Evolutionary conservation across 345 rosid genomes (phyloP), one percentile per base, ranked within the genome.

Genomic region (Anastatica hierochuntica): DNA sequence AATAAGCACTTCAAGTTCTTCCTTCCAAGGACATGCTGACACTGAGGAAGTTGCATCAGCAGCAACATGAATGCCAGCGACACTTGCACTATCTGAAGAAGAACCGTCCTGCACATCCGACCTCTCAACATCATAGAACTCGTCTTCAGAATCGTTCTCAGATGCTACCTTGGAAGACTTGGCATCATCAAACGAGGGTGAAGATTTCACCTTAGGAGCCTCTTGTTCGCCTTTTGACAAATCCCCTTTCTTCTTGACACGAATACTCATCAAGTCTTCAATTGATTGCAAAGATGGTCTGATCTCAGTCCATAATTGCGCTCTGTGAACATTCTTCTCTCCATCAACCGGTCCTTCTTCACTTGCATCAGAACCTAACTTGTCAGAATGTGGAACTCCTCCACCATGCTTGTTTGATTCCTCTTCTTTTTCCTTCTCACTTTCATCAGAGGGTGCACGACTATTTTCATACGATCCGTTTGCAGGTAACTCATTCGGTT

Each of bases 61-160:
- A 56, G 58, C 40, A 30, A 53, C 51, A 61, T 75, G 61, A 1
- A 72, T 64, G 24, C 71, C 51, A 49, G 76, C 43, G 60, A 67
- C 62, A 67, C 72, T 74, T 27, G 37, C 56, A 53, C 66, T 60
- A 50, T 82, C 97, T 58, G 73, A 72, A 33, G 85, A 66, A 59
- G 87, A 67, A 34, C 60, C 57, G 63, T 94, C 94, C 57, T 71
- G 97, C 41, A 64, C 62, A 56, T 94, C 99, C 16, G 95, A 81
- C 54, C 85, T 83, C 73, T 94, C 99, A 33, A 81, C 87, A 70
- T 94, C 99, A 68, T 88, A 94, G 72, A 88, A 94, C 68, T 82
- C 97, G 71, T 88, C 97, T 62, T 94, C 99, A 7, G 97, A 88
- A 61, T 94, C 99, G 74, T 83, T 94, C 62, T 88, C 97, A 23